Percentiles rank a stretch among this genome's conserved stretches.
These are phyloP conservation scores for Fusarium denticulatum DNA, from an alignment of 2,329 filamentous ascomycete species.

Conservation along the genomic window DNA sequence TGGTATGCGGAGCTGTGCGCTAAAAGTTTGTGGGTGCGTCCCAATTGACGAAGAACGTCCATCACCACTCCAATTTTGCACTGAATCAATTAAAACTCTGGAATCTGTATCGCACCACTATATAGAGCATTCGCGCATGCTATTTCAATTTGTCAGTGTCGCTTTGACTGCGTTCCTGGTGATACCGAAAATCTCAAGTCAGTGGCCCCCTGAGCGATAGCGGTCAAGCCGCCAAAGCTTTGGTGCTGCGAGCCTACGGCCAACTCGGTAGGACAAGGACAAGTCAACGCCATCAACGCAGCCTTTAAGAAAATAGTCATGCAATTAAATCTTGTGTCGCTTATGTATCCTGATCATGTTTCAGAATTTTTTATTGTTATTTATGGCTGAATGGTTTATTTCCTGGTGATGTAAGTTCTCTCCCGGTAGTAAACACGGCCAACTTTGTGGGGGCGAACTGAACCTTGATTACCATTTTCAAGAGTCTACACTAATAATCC, in stretches of 20 bases:
- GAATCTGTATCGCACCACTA: rapidly evolving
- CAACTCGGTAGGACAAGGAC: neutral
- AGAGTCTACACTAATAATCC: neutral
- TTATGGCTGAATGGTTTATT: neutral
- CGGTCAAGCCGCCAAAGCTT: neutral
- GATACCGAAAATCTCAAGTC: neutral
- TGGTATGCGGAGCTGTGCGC: rapidly evolving
- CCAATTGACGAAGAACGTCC: rapidly evolving
- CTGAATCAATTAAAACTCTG: neutral
- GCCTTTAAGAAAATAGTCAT: neutral
- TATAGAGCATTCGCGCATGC: neutral
- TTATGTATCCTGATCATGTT: neutral
- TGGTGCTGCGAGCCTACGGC: neutral
- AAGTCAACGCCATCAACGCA: neutral
- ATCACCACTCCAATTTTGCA: neutral
- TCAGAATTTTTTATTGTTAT: too few species aligned
- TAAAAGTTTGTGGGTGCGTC: rapidly evolving
- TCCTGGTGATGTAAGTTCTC: neutral
- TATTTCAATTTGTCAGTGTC: rapidly evolving
- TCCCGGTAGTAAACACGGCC: neutral
- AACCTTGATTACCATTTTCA: neutral
- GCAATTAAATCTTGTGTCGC: neutral
- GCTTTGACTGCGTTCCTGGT: neutral
- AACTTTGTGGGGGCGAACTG: neutral
- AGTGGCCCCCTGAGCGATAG: neutral